Percentiles rank a stretch among this genome's conserved stretches.
These are phyloP conservation scores for Gigaspora rosea DNA, from an alignment of 192 early-diverging fungal species.

Conservation along the genomic window DNA sequence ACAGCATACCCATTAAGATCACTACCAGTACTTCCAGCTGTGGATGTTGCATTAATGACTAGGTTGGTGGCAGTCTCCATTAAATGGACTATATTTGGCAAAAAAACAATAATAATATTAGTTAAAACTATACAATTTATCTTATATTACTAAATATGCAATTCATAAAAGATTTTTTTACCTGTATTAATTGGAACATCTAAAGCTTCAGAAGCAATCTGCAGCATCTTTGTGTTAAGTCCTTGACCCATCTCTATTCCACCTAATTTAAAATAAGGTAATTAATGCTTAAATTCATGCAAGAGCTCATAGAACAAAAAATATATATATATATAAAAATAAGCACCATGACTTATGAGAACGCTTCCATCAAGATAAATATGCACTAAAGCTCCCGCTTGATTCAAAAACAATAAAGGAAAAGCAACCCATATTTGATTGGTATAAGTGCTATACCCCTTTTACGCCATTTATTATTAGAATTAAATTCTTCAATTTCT, in stretches of 20 bases:
- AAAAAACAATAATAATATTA: too few relatives aligned
- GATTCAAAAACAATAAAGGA: slow-evolving; percentile 74
- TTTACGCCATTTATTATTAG: slow-evolving; percentile 59
- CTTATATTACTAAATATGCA: neutral
- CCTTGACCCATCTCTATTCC: slow-evolving; percentile 93
- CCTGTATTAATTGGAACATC: slow-evolving; percentile 67
- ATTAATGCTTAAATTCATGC: neutral
- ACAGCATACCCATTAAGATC: slow-evolving; percentile 80
- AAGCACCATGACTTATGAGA: slow-evolving; percentile 39
- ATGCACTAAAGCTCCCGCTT: slow-evolving; percentile 82
- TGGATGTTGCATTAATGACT: slow-evolving; percentile 79
- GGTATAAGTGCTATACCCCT: slow-evolving; percentile 77
- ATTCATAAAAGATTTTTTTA: neutral
- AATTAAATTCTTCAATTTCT: too few relatives aligned
- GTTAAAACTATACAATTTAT: too few relatives aligned
- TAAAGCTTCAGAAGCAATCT: slow-evolving; percentile 44
- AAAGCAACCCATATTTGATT: slow-evolving; percentile 86
- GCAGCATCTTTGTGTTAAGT: slow-evolving; percentile 80
- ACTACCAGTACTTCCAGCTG: slow-evolving; percentile 75
- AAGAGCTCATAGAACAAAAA: neutral
- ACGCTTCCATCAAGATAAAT: slow-evolving; percentile 42
- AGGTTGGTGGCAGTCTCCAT: slow-evolving; percentile 72
- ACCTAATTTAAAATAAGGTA: slow-evolving; percentile 5
- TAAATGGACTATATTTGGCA: slow-evolving; percentile 17
- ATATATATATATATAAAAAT: slow-evolving; percentile 42